Evolutionary conservation across 805 yeast species (phyloP), one percentile per base, ranked within the genome.

Genomic region (Brettanomyces anomalus): DNA sequence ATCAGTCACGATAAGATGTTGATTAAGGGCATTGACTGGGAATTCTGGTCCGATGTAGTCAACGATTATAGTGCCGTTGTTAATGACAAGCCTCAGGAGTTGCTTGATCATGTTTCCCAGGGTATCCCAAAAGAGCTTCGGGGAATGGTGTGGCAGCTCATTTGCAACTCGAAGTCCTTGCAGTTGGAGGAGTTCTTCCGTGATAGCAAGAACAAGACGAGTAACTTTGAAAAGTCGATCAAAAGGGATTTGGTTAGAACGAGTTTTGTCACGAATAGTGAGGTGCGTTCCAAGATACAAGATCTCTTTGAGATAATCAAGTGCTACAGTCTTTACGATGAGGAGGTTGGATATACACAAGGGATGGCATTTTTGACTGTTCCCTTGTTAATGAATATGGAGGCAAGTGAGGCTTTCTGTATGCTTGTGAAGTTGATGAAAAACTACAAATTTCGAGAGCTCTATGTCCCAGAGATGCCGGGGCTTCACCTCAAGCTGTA

Each of bases 341-440:
- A 84, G 1, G 97, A 89, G 41, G 96, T 93, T 40, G 98, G 98
- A 0, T 93, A 93, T 56, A 93, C 97, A 2, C 98, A 93, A 62
- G 97, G 98, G 6, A 88, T 93, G 96, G 95, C 95, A 1, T 93
- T 93, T 56, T 77, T 93, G 36, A 76, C 85, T 0, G 87, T 87
- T 5, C 97, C 98, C 2, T 62, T 93, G 39, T 66, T 88, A 37
- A 70, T 89, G 67, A 85, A 85, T 52, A 75, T 87, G 79, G 72
- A 67, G 33, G 96, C 89, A 50, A 71, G 81, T 37, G 97, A 90
- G 58, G 79, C 95, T 4, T 90, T 90, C 63, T 79, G 93, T 46
- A 60, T 89, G 52, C 67, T 90, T 37, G 85, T 81, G 14, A 79
- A 78, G 38, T 68, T 93, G 47, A 89, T 93, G 97, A 79, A 82